phyloP scores from a whole-genome alignment of 2,329 filamentous ascomycete species.

The Drechslera avenae region DNA sequence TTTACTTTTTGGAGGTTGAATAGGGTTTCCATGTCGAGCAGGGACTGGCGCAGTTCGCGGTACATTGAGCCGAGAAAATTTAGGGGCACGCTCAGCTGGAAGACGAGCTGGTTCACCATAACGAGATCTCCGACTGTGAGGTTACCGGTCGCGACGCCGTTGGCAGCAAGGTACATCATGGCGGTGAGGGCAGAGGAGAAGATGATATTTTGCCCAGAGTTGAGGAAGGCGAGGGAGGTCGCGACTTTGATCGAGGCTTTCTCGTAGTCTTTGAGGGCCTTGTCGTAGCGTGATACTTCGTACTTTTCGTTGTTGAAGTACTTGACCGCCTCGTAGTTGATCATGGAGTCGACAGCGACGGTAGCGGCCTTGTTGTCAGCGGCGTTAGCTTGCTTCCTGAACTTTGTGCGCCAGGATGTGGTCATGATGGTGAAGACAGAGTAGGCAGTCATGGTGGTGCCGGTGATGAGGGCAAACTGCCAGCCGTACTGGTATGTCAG shows the following conservation, averaged over 20 bases:
- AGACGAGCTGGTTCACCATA: constrained; percentile 98
- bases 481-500: constrained; percentile 93
- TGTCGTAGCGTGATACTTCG: constrained; percentile 88
- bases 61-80: constrained; percentile 99
- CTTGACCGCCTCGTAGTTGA: constrained; percentile 99
- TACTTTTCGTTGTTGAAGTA: constrained; percentile 99
- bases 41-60: constrained; percentile 88
- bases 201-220: constrained; percentile 95
- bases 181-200: constrained; percentile 91
- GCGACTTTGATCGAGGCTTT: constrained; percentile 95
- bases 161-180: constrained; percentile 97
- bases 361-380: constrained; percentile 96
- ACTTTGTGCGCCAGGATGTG: constrained; percentile 96
- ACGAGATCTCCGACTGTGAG: constrained; percentile 95
- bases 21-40: constrained; percentile 97
- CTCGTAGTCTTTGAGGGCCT: constrained; percentile 83
- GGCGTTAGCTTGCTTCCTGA: constrained; percentile 90
- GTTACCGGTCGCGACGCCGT: constrained; percentile 79
- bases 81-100: constrained; percentile 93
- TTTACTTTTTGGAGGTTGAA: constrained; percentile 98
- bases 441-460: constrained; percentile 89
- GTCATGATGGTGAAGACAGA: constrained; percentile 97
- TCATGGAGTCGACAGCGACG: constrained; percentile 92
- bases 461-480: constrained; percentile 90
- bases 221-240: constrained; percentile 89